Base-by-base conservation (phyloP, 73 alveolate species). In the Paramecium bursaria region DNA sequence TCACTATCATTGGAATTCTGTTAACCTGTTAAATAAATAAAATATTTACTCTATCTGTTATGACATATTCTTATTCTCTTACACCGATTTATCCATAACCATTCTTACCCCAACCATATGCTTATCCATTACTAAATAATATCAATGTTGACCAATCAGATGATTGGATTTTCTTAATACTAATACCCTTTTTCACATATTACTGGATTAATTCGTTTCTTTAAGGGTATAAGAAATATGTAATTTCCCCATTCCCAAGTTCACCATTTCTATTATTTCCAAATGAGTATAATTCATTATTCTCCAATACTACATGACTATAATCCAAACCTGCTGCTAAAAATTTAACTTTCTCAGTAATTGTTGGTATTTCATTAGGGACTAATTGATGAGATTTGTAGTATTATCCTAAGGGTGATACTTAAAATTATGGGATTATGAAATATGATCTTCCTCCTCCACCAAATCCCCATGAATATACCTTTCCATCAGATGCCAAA, bases 391-490 rank as follows among this genome's bases (percentile, higher is more conserved):
- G 27, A 15, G n/a, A 21, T 1, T 14, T 2, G 13, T 67, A 67
- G 27, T 67, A 21, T 39, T 67, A 53, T 5, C 82, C 82, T 27
- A 67, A 67, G 17, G 50, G 60, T 25, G 4, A 21, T 15, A 47
- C 57, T 67, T 6, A 39, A 14, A 53, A 31, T 67, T 14, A 19
- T 19, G 44, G 22, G 19, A 19, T 21, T 39, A 39, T 57, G 17
- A 67, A 15, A 27, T 39, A 3, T 67, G 82, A 10, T 25, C 44
- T 67, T 9, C 22, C 22, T 15, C 60, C 53, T 25, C 60, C n/a
- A n/a, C n/a, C n/a, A n/a, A n/a, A 25, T 67, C 82, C 82, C 82
- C 82, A 67, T 9, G 82, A 39, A 42, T 67, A 67, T 13, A 67
- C 26, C 33, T 67, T 67, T 42, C 82, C 82, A 67, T 67, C 82